Conservation (phyloP, 2,329 filamentous ascomycete genomes). For the Plectosphaerella plurivora region DNA sequence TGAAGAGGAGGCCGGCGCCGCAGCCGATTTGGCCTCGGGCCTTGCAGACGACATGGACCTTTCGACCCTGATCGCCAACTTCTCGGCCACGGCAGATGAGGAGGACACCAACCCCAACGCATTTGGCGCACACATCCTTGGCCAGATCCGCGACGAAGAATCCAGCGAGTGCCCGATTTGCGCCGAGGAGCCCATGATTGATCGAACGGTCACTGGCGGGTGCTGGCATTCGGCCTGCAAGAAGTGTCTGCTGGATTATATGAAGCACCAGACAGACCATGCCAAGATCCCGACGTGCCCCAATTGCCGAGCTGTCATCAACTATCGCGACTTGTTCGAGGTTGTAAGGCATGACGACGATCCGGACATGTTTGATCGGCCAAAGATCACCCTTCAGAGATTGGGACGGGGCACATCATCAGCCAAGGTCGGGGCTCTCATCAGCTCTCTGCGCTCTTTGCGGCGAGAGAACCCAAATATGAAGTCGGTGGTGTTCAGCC, state of each 20-base stretch:
- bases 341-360: conserved; percentile 75
- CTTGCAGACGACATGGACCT: conserved; percentile 96
- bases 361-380: conserved; percentile 36
- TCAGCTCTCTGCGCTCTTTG: conserved; percentile 68
- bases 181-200: conserved; percentile 90
- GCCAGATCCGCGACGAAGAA: conserved; percentile 86
- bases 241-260: conserved; percentile 84
- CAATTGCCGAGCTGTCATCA: conserved; percentile 82
- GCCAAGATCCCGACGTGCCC: conserved; percentile 78
- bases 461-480: conserved; percentile 61
- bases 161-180: conserved; percentile 92
- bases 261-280: conserved; percentile 78
- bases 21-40: conserved; percentile 74
- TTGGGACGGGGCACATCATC: conserved; percentile 61
- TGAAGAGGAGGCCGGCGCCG: conserved; percentile 75
- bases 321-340: conserved; percentile 82
- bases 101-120: conserved; percentile 55
- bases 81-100: conserved; percentile 64
- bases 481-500: conserved; percentile 92
- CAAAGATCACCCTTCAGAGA: conserved; percentile 57
- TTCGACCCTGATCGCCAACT: conserved; percentile 76
- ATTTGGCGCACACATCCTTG: conserved; percentile 82
- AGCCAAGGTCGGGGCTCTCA: conserved; percentile 79
- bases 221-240: conserved; percentile 99
- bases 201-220: conserved; percentile 80